Evolutionary conservation across 2,329 filamentous ascomycete species (phyloP).

Genomic region (Trichoderma sp.): DNA sequence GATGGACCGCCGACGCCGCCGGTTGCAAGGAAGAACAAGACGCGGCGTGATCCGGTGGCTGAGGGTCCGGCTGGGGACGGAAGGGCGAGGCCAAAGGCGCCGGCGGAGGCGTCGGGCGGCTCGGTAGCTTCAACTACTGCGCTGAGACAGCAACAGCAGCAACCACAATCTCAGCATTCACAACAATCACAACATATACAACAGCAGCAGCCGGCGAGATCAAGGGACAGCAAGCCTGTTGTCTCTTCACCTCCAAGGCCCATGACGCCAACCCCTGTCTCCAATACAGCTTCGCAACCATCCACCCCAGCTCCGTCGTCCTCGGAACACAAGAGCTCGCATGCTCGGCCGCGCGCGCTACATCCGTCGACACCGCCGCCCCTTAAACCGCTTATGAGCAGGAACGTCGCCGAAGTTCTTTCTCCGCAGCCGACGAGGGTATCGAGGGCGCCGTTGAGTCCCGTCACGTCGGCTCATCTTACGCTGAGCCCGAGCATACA

Average conservation of each 20-base stretch:
- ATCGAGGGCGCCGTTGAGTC: constrained; percentile 34
- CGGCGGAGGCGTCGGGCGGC: constrained; percentile 22
- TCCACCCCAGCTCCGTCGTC: neutral
- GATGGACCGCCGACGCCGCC: constrained; percentile 4
- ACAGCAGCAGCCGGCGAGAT: neutral
- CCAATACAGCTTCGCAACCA: neutral
- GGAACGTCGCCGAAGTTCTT: constrained; percentile 31
- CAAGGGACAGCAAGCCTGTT: neutral
- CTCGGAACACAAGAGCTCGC: neutral
- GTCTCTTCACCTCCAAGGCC: neutral
- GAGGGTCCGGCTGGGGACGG: constrained; percentile 27
- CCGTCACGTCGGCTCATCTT: constrained; percentile 34
- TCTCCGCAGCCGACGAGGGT: constrained; percentile 38
- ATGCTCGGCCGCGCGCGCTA: neutral
- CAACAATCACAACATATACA: neutral
- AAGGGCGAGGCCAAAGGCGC: constrained; percentile 16
- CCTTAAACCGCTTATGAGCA: constrained; percentile 25
- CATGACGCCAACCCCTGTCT: constrained; percentile 1
- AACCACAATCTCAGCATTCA: neutral
- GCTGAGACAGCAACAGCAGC: neutral
- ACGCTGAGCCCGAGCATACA: constrained; percentile 26
- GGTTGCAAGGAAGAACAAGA: neutral
- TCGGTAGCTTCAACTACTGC: neutral
- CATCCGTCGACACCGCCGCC: constrained; percentile 26
- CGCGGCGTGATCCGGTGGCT: constrained; percentile 8